Evolutionary conservation across 2,329 filamentous ascomycete genomes (phyloP).

Genomic region (Hypoxylon sp.): DNA sequence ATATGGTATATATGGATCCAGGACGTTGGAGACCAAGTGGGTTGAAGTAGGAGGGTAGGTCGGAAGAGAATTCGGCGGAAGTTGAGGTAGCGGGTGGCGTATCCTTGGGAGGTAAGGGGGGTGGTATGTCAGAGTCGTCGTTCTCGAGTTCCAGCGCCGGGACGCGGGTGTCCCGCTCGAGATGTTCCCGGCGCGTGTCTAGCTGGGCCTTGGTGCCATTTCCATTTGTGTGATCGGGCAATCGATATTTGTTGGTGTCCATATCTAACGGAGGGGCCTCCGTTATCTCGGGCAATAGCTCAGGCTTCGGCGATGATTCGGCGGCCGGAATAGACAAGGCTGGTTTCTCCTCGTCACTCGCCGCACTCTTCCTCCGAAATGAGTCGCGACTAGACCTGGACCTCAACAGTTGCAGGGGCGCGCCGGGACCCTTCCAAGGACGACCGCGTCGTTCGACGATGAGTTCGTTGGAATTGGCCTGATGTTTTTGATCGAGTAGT

Average conservation of each 20-base stretch:
- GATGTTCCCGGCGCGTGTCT: conserved; percentile 65
- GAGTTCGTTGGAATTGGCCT: conserved; percentile 59
- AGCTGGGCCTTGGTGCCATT: conserved; percentile 71
- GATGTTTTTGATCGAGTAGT: conserved; percentile 73
- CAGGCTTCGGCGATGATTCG: conserved; percentile 41
- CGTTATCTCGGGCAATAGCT: conserved; percentile 62
- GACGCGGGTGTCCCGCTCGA: conserved; percentile 59
- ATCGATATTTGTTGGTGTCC: conserved; percentile 77
- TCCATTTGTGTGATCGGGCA: conserved; percentile 74
- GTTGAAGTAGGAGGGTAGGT: conserved; percentile 71
- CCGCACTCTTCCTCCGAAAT: conserved; percentile 36
- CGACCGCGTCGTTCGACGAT: conserved; percentile 72
- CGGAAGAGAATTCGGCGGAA: conserved; percentile 57
- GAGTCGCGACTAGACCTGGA: conserved; percentile 46
- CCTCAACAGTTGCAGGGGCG: conserved; percentile 53
- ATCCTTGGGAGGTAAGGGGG: conserved; percentile 63
- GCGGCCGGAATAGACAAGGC: conserved; percentile 24
- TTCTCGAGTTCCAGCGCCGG: conserved; percentile 41
- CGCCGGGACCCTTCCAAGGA: conserved; percentile 74
- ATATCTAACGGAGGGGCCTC: conserved; percentile 63
- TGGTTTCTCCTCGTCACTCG: conserved; percentile 34
- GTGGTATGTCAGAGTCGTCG: conserved; percentile 49
- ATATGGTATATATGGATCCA: conserved; percentile 93
- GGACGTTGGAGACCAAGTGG: conserved; percentile 72
- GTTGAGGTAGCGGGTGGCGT: conserved; percentile 53